Evolutionary conservation across 2,329 filamentous ascomycete genomes (phyloP), one percentile per base, ranked within the genome.

Genomic region (Aspergillus spinulosporus): DNA sequence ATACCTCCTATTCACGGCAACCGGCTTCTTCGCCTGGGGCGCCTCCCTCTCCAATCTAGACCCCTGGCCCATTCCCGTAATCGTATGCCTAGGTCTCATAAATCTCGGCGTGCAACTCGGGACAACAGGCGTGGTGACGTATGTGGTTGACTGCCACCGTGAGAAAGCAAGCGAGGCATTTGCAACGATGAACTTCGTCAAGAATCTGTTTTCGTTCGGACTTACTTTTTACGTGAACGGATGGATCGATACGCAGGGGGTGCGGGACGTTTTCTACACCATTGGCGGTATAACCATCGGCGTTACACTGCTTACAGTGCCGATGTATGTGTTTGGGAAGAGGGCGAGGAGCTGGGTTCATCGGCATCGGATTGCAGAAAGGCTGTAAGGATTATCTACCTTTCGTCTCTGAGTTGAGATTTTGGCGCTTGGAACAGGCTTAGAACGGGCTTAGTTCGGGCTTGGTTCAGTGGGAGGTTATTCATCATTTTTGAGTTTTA

Each of bases 151-250:
- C 64, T 74, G 73, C 54, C 73, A 76, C 61, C 68, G 70, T 12
- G 64, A 71, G 39, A 69, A 72, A 48, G 72, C 72, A 1, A 70
- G 70, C 11, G 72, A 75, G 57, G 72, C 72, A 0, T 72, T 76
- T 47, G 71, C 73, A 0, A 64, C 66, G 14, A 74, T 76, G 69
- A 74, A 73, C 56, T 75, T 74, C 48, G 56, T 72, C 43, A 76
- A 75, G 64, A 76, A 74, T 53, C 52, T 74, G 68, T 56, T 56
- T 32, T 42, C 53, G 5, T 56, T 56, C 11, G 47, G 72, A 0
- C 55, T 77, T 49, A 73, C 73, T 1, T 75, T 76, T 52, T 76
- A 74, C 51, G 63, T 69, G 60, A 75, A 74, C 46, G 68, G 71
- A 42, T 76, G 74, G 74, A 71, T 76, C 57, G 72, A 65, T 0